A percentile compares a stretch with the other conserved stretches of the same genome.
phyloP scores from a whole-genome alignment of 805 yeast species.

The Wickerhamiella alocasiicola region DNA sequence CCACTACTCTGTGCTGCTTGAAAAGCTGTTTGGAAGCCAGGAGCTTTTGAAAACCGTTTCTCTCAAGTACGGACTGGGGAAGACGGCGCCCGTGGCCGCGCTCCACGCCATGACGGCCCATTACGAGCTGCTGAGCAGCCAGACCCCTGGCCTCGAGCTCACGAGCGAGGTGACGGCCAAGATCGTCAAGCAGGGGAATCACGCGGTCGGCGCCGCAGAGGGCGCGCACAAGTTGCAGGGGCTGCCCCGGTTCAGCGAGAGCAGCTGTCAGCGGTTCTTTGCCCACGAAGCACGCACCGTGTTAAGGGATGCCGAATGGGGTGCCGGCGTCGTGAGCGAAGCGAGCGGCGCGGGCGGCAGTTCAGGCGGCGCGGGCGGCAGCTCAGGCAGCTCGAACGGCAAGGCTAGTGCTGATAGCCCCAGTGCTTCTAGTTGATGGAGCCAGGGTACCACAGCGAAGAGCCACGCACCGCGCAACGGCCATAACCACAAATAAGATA shows the following conservation, averaged over 20 bases:
- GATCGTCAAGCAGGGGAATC: slow-evolving; percentile 18
- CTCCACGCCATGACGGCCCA: slow-evolving; percentile 21
- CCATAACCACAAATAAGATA: too few relatives aligned
- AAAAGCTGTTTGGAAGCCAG: slow-evolving; percentile 23
- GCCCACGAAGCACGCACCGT: slow-evolving; percentile 10
- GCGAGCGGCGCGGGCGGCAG: too few relatives aligned
- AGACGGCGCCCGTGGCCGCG: slow-evolving; percentile 17
- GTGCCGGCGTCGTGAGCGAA: too few relatives aligned
- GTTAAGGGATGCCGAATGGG: slow-evolving; percentile 5
- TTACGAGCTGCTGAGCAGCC: slow-evolving; percentile 14
- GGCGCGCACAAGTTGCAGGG: slow-evolving; percentile 3
- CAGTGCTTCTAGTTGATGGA: too few relatives aligned
- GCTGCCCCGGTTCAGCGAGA: slow-evolving; percentile 10
- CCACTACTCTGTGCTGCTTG: slow-evolving; percentile 26
- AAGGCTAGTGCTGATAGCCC: too few relatives aligned
- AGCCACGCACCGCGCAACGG: too few relatives aligned
- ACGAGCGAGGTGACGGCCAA: background rate
- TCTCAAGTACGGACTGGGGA: slow-evolving; percentile 15
- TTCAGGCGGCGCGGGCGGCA: too few relatives aligned
- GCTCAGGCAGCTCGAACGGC: too few relatives aligned
- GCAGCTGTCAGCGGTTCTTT: slow-evolving; percentile 9
- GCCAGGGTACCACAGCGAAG: too few relatives aligned
- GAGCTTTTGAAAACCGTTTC: slow-evolving; percentile 20
- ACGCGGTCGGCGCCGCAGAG: slow-evolving; percentile 10
- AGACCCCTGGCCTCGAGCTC: background rate